A percentile compares a stretch with the other conserved stretches of the same genome.
These are phyloP conservation scores for Dioscorea dumetorum DNA, from an alignment of 106 monocot genomes.

Conservation along the genomic window DNA sequence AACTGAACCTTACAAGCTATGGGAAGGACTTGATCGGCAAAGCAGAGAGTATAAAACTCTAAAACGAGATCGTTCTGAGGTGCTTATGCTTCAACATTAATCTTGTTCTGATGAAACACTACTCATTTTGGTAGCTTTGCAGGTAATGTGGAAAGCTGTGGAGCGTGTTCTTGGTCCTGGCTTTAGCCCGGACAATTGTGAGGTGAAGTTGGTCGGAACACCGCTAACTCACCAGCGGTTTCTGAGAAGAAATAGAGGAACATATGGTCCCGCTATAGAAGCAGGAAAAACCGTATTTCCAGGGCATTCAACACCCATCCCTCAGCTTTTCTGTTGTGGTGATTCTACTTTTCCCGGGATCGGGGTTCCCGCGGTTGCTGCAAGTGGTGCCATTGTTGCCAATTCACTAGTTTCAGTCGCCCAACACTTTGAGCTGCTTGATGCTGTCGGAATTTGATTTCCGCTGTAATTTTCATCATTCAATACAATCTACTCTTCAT, in stretches of 20 bases:
- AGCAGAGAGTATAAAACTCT: constrained; percentile 66
- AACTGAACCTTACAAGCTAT: constrained; percentile 80
- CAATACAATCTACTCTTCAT: too few relatives aligned
- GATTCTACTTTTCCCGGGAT: constrained; percentile 97
- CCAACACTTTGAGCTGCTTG: constrained; percentile 74
- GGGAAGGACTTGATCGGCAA: constrained; percentile 85
- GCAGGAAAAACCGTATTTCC: constrained; percentile 85
- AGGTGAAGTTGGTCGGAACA: constrained; percentile 81
- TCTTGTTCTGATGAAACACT: background rate
- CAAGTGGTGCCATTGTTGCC: constrained; percentile 94
- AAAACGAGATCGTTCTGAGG: constrained; percentile 90
- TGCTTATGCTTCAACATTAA: constrained; percentile 8
- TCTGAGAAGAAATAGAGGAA: constrained; percentile 85
- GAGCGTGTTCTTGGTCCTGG: constrained; percentile 71
- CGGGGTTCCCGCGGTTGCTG: constrained; percentile 91
- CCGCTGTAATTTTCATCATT: too few relatives aligned
- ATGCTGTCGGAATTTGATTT: constrained; percentile 77
- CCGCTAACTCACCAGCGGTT: constrained; percentile 84
- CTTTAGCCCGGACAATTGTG: constrained; percentile 68
- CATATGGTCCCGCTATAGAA: constrained; percentile 84
- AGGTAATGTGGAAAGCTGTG: constrained; percentile 95
- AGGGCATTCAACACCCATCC: constrained; percentile 79
- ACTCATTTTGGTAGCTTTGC: background rate
- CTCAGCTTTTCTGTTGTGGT: constrained; percentile 85
- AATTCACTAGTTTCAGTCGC: constrained; percentile 75